Evolutionary conservation across 2,329 filamentous ascomycete genomes (phyloP).

Genomic region (Apiospora malaysiana): DNA sequence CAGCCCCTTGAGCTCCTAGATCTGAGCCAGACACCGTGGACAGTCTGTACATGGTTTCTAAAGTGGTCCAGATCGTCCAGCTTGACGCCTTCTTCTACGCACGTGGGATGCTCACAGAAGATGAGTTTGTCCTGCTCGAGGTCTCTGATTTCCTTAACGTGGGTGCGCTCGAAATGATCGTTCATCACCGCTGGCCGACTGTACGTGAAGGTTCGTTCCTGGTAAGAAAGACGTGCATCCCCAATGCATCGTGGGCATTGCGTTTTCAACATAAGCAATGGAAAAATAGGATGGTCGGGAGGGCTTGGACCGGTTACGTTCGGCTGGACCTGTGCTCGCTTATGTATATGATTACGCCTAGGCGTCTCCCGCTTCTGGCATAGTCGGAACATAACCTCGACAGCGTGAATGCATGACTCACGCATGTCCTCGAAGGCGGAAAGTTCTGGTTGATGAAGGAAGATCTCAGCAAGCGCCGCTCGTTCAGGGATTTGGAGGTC

Average conservation of each 20-base stretch:
- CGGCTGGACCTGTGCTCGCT: slow-evolving; percentile 19
- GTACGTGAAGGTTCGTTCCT: slow-evolving; percentile 28
- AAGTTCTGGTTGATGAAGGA: slow-evolving; percentile 28
- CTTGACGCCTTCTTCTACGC: slow-evolving; percentile 26
- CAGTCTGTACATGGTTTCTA: slow-evolving; percentile 27
- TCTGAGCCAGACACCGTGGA: slow-evolving; percentile 27
- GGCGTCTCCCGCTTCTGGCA: slow-evolving; percentile 26
- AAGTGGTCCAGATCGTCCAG: slow-evolving; percentile 29
- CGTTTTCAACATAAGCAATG: slow-evolving; percentile 28
- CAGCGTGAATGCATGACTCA: slow-evolving; percentile 24
- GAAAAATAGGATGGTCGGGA: slow-evolving; percentile 27
- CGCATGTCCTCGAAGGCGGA: slow-evolving; percentile 23
- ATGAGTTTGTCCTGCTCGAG: slow-evolving; percentile 27
- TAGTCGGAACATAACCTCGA: slow-evolving; percentile 25
- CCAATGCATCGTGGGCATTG: slow-evolving; percentile 31
- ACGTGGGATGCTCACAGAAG: slow-evolving; percentile 29
- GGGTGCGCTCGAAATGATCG: slow-evolving; percentile 32
- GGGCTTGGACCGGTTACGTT: slow-evolving; percentile 21
- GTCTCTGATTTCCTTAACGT: slow-evolving; percentile 29
- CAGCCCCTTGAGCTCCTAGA: not conserved
- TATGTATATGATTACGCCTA: slow-evolving; percentile 20
- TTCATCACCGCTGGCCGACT: slow-evolving; percentile 29
- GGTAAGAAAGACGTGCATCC: slow-evolving; percentile 25
- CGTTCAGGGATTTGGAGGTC: slow-evolving; percentile 29
- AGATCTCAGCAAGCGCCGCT: slow-evolving; percentile 27